A percentile compares a stretch with the other conserved stretches of the same genome.
Conservation (phyloP, 768 basidiomycete species). For the Neoboletus subvelutipes region DNA sequence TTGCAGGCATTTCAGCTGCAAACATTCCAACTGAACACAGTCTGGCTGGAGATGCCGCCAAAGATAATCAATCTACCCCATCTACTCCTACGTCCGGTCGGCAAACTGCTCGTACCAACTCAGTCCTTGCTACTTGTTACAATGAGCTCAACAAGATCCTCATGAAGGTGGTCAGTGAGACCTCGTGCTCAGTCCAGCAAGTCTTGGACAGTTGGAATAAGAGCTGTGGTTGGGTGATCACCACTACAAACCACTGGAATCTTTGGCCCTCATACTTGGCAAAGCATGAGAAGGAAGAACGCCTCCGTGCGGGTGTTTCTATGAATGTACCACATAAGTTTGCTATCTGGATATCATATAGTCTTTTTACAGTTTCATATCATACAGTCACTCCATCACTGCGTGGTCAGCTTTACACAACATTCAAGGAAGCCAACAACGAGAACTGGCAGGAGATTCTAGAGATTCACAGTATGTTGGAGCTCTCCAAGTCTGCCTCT, state of each 20-base stretch:
- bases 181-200: no score
- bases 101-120: not conserved
- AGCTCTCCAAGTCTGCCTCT: not conserved
- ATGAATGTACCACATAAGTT: not conserved
- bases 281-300: no score
- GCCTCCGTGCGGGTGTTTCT: not conserved
- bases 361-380: not conserved
- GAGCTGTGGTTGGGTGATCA: not conserved
- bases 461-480: no score
- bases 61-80: no score
- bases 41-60: no score
- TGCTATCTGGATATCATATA: not conserved
- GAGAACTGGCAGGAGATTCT: no score
- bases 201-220: slow-evolving; percentile 2
- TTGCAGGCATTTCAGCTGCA: no score
- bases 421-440: not conserved
- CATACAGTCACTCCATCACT: no score
- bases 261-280: not conserved
- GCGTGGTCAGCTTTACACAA: not conserved
- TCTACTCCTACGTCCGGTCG: not conserved
- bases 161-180: not conserved
- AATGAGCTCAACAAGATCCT: not conserved
- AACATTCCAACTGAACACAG: no score
- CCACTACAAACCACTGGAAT: slow-evolving; percentile 1
- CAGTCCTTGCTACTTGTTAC: not conserved